Evolutionary conservation across 2,329 filamentous ascomycete genomes (phyloP), one percentile per base, ranked within the genome.

Genomic region (Talaromyces pinophilus): DNA sequence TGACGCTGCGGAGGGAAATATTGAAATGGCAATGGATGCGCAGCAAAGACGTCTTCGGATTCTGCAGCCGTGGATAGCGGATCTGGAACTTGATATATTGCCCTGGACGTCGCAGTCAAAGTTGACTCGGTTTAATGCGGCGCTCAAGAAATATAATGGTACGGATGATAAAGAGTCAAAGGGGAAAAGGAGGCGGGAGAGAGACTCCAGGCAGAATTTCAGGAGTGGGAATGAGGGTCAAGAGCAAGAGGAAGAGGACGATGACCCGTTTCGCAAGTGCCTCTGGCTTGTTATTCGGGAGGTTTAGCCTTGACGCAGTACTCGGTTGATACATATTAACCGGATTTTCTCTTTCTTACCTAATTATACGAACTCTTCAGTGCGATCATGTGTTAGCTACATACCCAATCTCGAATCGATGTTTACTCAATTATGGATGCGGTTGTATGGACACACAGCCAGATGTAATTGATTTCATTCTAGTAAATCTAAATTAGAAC

Each of bases 31-130:
- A 5, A 50, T 65, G 8, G 60, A 52, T 17, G 30, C 55, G 7
- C 55, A 61, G 17, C 68, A 71, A 30, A 66, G 71, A 8, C 60
- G 70, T 7, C 66, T 75, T 15, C 52, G 48, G 5, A 59, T 69
- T 15, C 55, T 75, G 46, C 64, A 69, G 48, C 72, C 72, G 7
- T 75, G 73, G 72, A 73, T 75, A 65, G 71, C 71, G 2, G 69
- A 70, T 28, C 48, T 74, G 17, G 69, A 74, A 11, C 35, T 73
- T 48, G 67, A 72, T 44, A 44, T 68, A 54, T 33, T 68, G 42
- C 70, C 73, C 2, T 71, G 70, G 69, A 70, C 68, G 17, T 67
- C 69, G 0, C 70, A 73, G 60, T 72, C 71, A 2, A 70, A 61
- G 28, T 67, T 75, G 42, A 69, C 68, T 2, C 65, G 71, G 7